Base-by-base conservation (phyloP, 106 monocot genomes). In the Acorus gramineus region DNA sequence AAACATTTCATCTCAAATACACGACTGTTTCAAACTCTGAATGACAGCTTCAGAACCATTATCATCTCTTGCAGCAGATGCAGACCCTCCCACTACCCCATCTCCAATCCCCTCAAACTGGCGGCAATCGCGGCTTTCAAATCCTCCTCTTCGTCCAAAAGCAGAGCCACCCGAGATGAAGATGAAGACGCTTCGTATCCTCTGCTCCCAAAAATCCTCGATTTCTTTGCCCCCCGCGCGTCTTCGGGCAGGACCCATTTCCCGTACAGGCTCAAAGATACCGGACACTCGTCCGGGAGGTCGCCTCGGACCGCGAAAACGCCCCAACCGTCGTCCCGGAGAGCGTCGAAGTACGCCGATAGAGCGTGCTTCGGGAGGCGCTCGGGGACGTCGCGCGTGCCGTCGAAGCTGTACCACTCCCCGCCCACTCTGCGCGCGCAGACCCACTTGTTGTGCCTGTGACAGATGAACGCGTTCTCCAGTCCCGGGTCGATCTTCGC, bases 341-440 rank as follows among this genome's bases (percentile, higher is more conserved):
- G 82, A 45, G 91, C 66, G 66, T 96, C 96, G 5, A 96, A 64
- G 65, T 80, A 96, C 46, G 96, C 96, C 2, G 91, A 82, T 43
- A 96, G 85, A 56, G 90, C 90, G 61, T 91, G 91, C 68, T 77
- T 85, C 8, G 96, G 87, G 6, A 96, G 87, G 57, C 91, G 87
- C 64, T 96, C 96, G 0, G 96, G 96, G 12, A 91, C 91, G 14
- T 87, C 78, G 65, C 83, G 87, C 42, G 91, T 85, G 57, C 96
- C 91, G 59, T 96, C 91, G 72, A 96, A 96, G 53, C 91, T 91
- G 73, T 83, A 96, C 96, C 96, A 96, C 62, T 96, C 91, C 2
- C 77, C 82, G 52, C 91, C 88, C 46, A 96, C 91, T 66, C 85
- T 96, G 2, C 96, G 75, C 5, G 91, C 85, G 83, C 90, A 96